Conservation (phyloP, 305 asterid genomes). For the Lippia alba region DNA sequence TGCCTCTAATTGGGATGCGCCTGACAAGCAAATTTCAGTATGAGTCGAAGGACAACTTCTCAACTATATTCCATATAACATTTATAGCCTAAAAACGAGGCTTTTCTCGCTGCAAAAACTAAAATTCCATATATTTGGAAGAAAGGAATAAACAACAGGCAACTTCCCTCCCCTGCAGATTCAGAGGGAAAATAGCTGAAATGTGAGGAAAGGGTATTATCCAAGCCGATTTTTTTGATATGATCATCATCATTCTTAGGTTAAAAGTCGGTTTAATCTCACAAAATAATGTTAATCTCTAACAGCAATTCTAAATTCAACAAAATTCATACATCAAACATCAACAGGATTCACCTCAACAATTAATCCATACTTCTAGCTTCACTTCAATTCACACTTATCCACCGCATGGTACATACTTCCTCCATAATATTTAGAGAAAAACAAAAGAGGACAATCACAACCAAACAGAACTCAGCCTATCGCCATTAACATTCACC, state of each 20-base stretch:
- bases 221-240: conserved; percentile 10
- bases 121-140: too few species aligned
- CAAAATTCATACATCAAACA: background rate
- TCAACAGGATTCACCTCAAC: background rate
- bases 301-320: background rate
- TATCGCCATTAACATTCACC: conserved; percentile 3
- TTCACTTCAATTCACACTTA: conserved; percentile 23
- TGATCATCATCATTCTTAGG: conserved; percentile 3
- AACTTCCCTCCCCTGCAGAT: conserved; percentile 5
- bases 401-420: background rate
- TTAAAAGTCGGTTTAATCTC: background rate
- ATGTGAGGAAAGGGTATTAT: too few species aligned
- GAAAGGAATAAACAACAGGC: background rate
- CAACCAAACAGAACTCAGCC: background rate
- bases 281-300: background rate
- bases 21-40: conserved; percentile 46
- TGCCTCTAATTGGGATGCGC: conserved; percentile 40
- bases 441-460: background rate
- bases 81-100: background rate
- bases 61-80: background rate
- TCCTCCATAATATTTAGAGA: conserved; percentile 3
- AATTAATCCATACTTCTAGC: conserved; percentile 10
- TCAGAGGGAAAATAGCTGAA: too few species aligned
- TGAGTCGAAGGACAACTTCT: conserved; percentile 29
- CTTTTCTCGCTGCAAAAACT: too few species aligned